Evolutionary conservation across 2,329 filamentous ascomycete genomes (phyloP).

Genomic region (Claviceps paspali): DNA sequence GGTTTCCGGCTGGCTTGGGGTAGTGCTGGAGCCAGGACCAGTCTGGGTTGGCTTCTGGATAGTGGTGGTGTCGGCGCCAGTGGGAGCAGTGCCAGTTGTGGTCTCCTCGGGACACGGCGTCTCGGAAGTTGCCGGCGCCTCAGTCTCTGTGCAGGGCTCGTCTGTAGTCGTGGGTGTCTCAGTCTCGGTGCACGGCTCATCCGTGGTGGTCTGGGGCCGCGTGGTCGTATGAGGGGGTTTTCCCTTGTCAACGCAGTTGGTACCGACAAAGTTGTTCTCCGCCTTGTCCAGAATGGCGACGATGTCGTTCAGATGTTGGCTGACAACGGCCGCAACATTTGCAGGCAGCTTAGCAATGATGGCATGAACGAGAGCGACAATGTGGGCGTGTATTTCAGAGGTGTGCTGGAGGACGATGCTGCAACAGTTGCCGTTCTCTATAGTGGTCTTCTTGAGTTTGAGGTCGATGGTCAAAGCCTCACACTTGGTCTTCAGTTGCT

Average conservation of each 20-base stretch:
- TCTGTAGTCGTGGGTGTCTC: background rate
- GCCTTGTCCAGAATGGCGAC: background rate
- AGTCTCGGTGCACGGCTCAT: background rate
- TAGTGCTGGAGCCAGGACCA: background rate
- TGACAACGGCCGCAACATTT: background rate
- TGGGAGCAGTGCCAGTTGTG: background rate
- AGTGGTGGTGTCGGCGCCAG: background rate
- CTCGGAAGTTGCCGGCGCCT: background rate
- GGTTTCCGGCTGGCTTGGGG: background rate
- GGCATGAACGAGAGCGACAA: background rate
- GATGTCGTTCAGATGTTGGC: background rate
- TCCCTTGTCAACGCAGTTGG: constrained; percentile 3
- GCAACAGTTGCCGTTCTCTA: constrained; percentile 3
- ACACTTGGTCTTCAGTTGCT: background rate
- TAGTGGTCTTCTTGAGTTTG: constrained; percentile 1
- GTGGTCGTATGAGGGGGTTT: background rate
- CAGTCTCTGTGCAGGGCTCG: background rate
- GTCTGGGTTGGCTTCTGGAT: background rate
- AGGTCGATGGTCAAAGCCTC: background rate
- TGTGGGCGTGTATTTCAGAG: background rate
- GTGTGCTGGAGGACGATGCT: background rate
- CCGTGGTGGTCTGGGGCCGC: background rate
- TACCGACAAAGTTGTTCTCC: constrained; percentile 2
- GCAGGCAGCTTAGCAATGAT: constrained; percentile 2
- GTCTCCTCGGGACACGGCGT: background rate